Evolutionary conservation across 331 rosid genomes (phyloP).

Genomic region (Stylosanthes scabra): DNA sequence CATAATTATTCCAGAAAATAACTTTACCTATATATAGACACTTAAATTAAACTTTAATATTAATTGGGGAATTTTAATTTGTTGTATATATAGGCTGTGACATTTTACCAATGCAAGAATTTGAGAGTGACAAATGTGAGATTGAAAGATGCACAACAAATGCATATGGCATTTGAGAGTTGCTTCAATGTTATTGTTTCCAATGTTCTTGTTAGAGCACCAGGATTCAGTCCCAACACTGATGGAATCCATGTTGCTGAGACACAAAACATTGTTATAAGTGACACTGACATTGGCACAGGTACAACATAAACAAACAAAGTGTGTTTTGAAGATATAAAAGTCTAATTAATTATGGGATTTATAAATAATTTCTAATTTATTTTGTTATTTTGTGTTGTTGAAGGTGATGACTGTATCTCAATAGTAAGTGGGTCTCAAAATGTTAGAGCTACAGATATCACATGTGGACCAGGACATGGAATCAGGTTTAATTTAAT

Average conservation of each 20-base stretch:
- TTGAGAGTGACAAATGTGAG: slow-evolving; percentile 57
- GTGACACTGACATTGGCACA: slow-evolving; percentile 64
- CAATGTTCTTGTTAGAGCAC: slow-evolving; percentile 63
- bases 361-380: neutral
- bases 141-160: slow-evolving; percentile 71
- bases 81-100: slow-evolving; percentile 63
- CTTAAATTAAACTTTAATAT: slow-evolving; percentile 7
- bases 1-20: no score
- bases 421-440: slow-evolving; percentile 83
- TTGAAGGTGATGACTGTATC: slow-evolving; percentile 92
- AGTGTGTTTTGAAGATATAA: no score
- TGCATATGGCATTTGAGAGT: slow-evolving; percentile 65
- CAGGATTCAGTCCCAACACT: slow-evolving; percentile 80
- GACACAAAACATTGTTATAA: slow-evolving; percentile 63
- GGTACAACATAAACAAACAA: no score
- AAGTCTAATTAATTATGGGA: neutral
- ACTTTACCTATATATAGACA: slow-evolving; percentile 1
- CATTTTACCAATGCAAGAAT: slow-evolving; percentile 67
- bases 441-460: slow-evolving; percentile 63
- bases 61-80: slow-evolving; percentile 22
- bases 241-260: slow-evolving; percentile 87
- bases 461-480: slow-evolving; percentile 95
- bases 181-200: slow-evolving; percentile 64
- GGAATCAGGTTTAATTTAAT: slow-evolving; percentile 74
- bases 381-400: neutral